phyloP scores from a whole-genome alignment of 805 yeast genomes.

The Candida germanica region DNA sequence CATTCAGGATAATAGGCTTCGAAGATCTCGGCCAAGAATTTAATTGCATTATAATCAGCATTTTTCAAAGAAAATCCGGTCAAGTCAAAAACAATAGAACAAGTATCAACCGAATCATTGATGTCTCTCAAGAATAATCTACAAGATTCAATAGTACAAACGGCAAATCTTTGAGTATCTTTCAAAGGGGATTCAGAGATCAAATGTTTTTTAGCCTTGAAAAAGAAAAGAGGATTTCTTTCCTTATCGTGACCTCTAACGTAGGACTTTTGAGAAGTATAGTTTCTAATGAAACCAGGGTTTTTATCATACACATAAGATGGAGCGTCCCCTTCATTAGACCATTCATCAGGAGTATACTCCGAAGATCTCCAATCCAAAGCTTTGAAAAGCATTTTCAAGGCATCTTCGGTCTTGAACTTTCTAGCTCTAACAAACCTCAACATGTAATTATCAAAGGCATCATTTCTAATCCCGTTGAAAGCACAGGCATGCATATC shows the following conservation, averaged over 20 bases:
- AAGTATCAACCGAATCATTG: slow-evolving; percentile 62
- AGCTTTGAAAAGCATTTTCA: slow-evolving; percentile 70
- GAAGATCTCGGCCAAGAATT: slow-evolving; percentile 81
- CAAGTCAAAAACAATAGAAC: slow-evolving; percentile 78
- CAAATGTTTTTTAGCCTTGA: slow-evolving; percentile 73
- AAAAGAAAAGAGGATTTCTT: slow-evolving; percentile 76
- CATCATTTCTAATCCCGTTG: slow-evolving; percentile 53
- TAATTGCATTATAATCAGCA: slow-evolving; percentile 91
- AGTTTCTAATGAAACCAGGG: slow-evolving; percentile 52
- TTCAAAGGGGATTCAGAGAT: slow-evolving; percentile 52
- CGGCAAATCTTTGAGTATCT: slow-evolving; percentile 73
- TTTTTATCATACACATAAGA: slow-evolving; percentile 42
- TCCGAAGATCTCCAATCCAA: slow-evolving; percentile 71
- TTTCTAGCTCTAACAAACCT: slow-evolving; percentile 85
- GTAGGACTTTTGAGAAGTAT: slow-evolving; percentile 65
- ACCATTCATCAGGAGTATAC: slow-evolving; percentile 55
- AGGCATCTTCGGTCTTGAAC: slow-evolving; percentile 67
- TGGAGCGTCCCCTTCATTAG: slow-evolving; percentile 71
- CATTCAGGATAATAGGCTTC: slow-evolving; percentile 98
- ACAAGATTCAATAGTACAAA: slow-evolving; percentile 77
- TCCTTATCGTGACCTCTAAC: slow-evolving; percentile 70
- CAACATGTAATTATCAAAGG: slow-evolving; percentile 74
- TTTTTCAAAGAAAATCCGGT: slow-evolving; percentile 83
- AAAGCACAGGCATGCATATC: slow-evolving; percentile 49
- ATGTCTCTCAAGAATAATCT: slow-evolving; percentile 57